A percentile compares a stretch with the other conserved stretches of the same genome.
These are phyloP conservation scores for Mycoemilia scoparia DNA, from an alignment of 192 early-diverging fungal species.

Conservation along the genomic window DNA sequence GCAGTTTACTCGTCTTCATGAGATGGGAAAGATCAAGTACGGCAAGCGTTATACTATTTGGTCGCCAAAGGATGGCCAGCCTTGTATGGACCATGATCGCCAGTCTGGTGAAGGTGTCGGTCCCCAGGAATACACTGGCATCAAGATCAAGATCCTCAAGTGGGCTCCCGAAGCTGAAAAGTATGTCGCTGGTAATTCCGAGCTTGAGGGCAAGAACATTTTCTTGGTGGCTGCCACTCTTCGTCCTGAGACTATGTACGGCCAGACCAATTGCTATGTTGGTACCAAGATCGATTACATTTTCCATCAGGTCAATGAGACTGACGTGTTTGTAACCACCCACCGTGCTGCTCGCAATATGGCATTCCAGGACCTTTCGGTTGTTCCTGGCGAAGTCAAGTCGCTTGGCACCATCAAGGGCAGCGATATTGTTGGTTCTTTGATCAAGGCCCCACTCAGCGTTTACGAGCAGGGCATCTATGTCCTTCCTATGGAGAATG, in stretches of 20 bases:
- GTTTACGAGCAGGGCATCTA: conserved; percentile 57
- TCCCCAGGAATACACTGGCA: conserved; percentile 89
- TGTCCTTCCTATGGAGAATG: conserved; percentile 94
- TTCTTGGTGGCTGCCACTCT: conserved; percentile 91
- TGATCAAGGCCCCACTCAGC: conserved; percentile 75
- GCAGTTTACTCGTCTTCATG: conserved; percentile 85
- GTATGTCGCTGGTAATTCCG: conserved; percentile 25
- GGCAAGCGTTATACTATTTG: conserved; percentile 96
- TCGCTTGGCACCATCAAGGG: conserved; percentile 66
- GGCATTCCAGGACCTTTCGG: conserved; percentile 81
- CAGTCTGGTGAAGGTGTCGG: conserved; percentile 79
- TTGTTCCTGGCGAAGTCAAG: conserved; percentile 38
- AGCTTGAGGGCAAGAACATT: conserved; percentile 53
- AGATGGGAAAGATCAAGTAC: conserved; percentile 72
- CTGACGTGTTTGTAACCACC: conserved; percentile 67
- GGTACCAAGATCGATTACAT: conserved; percentile 85
- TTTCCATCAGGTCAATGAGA: conserved; percentile 51
- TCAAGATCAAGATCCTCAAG: conserved; percentile 74
- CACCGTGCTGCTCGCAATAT: conserved; percentile 93
- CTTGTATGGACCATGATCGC: conserved; percentile 99
- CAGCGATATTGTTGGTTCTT: conserved; percentile 64
- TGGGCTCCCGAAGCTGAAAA: conserved; percentile 33
- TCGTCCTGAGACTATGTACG: conserved; percentile 98
- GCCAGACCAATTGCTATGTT: conserved; percentile 96
- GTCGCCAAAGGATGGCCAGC: conserved; percentile 83